Conservation (phyloP, 2,329 filamentous ascomycete genomes). For the Cladophialophora psammophila region DNA sequence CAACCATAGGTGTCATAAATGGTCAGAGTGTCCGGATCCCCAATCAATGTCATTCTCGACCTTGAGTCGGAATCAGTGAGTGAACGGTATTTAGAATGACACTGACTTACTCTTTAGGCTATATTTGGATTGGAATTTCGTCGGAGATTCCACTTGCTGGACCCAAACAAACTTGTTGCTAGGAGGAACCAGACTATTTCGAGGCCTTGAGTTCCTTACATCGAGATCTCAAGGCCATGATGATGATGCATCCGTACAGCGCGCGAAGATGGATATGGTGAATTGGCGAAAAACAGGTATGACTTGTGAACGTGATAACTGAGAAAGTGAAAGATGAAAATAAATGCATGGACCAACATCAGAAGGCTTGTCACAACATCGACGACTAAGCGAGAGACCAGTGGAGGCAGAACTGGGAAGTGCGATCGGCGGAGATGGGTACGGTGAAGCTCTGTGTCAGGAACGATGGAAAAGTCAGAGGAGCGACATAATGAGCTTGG, state of each 20-base stretch:
- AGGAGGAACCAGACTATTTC: neutral
- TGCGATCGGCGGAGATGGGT: too few relatives aligned
- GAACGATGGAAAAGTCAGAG: neutral
- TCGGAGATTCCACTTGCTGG: neutral
- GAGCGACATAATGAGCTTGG: neutral
- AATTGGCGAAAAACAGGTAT: neutral
- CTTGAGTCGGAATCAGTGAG: neutral
- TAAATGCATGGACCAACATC: neutral
- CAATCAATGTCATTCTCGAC: neutral
- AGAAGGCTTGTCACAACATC: conserved; percentile 5
- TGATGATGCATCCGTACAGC: neutral
- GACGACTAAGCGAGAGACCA: conserved; percentile 22
- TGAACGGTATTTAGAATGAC: neutral
- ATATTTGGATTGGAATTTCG: neutral
- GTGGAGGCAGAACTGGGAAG: too few relatives aligned
- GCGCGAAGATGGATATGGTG: too few relatives aligned
- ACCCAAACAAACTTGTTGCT: neutral
- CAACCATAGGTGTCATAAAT: neutral
- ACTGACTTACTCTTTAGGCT: neutral
- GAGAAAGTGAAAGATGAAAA: conserved; percentile 5
- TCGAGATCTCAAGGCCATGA: conserved; percentile 22
- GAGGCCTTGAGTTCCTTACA: conserved; percentile 22
- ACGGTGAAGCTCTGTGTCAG: neutral
- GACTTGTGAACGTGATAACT: conserved; percentile 10
- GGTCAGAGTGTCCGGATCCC: neutral